A percentile compares a stretch with the other conserved stretches of the same genome.
phyloP scores from a whole-genome alignment of 1,284 basidiomycete genomes.

The Irpex lacteus region DNA sequence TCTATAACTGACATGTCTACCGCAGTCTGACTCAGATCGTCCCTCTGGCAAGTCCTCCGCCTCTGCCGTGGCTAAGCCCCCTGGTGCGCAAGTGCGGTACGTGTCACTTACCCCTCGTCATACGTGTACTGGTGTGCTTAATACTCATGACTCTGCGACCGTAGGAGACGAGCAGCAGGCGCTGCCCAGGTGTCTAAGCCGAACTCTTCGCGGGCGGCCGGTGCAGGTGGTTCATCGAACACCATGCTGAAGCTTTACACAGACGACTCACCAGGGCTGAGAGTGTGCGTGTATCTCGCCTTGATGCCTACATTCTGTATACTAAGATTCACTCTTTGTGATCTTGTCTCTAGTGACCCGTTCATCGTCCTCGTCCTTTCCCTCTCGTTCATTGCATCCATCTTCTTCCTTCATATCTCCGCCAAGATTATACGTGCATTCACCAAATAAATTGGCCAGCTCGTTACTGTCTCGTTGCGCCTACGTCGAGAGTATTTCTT shows the following conservation, averaged over 20 bases:
- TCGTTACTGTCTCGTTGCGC: neutral
- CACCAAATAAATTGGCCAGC: slow-evolving; percentile 64
- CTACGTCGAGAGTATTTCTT: neutral
- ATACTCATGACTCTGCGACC: slow-evolving; percentile 1
- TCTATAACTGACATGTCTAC: neutral
- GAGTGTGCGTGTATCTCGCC: slow-evolving; percentile 71
- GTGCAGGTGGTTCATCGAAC: slow-evolving; percentile 93
- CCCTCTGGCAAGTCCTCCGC: slow-evolving; percentile 20
- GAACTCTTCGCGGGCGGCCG: slow-evolving; percentile 88
- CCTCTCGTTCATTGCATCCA: slow-evolving; percentile 96
- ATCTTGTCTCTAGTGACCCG: slow-evolving; percentile 69
- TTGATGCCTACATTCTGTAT: neutral
- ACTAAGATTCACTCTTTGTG: slow-evolving; percentile 1
- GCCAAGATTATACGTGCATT: slow-evolving; percentile 92
- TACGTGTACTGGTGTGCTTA: neutral
- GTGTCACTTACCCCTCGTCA: slow-evolving; percentile 24
- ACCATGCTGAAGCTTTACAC: slow-evolving; percentile 99
- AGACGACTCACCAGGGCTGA: slow-evolving; percentile 93
- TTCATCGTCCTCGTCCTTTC: slow-evolving; percentile 98
- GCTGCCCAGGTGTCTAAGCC: slow-evolving; percentile 71
- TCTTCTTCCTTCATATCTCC: slow-evolving; percentile 98
- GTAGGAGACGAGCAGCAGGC: slow-evolving; percentile 78
- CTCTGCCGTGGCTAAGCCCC: slow-evolving; percentile 60
- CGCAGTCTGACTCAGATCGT: slow-evolving; percentile 37
- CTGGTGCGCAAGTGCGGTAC: slow-evolving; percentile 77